Conservation (phyloP, 106 monocot species). For the Dendrobium officinale region DNA sequence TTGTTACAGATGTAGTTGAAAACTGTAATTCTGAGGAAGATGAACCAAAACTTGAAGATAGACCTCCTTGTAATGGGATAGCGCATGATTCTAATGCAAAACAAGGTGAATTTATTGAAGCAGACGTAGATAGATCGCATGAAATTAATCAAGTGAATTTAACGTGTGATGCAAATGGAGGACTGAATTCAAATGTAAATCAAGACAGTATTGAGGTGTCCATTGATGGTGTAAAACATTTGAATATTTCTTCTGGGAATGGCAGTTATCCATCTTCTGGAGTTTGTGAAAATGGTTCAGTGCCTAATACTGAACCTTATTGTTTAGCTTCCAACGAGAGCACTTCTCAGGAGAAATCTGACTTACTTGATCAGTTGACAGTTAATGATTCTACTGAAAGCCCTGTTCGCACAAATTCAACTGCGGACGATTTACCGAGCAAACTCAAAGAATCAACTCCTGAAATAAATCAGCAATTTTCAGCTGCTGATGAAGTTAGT, state of each 20-base stretch:
- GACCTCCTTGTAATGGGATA: not conserved
- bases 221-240: not conserved
- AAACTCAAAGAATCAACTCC: not conserved
- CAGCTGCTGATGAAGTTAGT: not conserved
- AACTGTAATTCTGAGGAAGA: not conserved
- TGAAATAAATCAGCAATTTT: not conserved
- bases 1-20: not conserved
- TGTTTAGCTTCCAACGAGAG: not conserved
- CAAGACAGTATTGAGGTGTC: not conserved
- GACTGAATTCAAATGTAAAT: conserved; percentile 4
- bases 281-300: not conserved
- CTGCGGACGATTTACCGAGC: not conserved
- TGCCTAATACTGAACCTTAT: not conserved
- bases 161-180: not conserved
- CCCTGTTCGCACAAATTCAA: not conserved
- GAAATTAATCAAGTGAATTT: not conserved
- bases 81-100: not conserved
- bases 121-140: not conserved
- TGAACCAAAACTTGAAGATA: not conserved
- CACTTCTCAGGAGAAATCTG: not conserved
- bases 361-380: not conserved
- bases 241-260: not conserved
- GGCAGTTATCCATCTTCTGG: not conserved
- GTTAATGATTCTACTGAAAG: not conserved
- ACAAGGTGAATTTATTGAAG: conserved; percentile 2